phyloP scores from a whole-genome alignment of 83 land plant species.

The Diphasiastrum complanatum region DNA sequence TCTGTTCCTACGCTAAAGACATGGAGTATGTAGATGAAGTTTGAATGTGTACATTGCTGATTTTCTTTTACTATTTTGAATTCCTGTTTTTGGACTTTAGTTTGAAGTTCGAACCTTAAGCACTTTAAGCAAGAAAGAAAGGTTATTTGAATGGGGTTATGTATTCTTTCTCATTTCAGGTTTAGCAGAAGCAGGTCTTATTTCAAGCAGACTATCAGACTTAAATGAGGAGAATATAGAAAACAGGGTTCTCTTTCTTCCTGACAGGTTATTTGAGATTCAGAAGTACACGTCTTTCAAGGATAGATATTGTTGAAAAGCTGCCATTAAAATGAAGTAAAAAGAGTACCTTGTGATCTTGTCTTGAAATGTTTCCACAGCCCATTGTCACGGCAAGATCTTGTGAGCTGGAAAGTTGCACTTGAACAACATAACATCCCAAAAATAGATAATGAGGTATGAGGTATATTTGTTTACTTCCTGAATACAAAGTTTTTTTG shows the following conservation, averaged over 20 bases:
- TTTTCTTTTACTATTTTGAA: too few relatives aligned
- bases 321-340: background rate
- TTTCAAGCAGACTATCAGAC: slow-evolving; percentile 62
- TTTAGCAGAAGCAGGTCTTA: slow-evolving; percentile 82
- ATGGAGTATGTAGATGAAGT: too few relatives aligned
- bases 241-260: slow-evolving; percentile 36
- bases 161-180: slow-evolving; percentile 30
- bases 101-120: too few relatives aligned
- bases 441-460: slow-evolving; percentile 45
- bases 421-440: slow-evolving; percentile 43
- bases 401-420: slow-evolving; percentile 68
- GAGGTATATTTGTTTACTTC: too few relatives aligned
- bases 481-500: too few relatives aligned
- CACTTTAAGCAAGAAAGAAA: slow-evolving; percentile 9
- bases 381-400: slow-evolving; percentile 65
- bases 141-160: background rate
- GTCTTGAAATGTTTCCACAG: slow-evolving; percentile 32
- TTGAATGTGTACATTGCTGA: too few relatives aligned
- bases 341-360: background rate
- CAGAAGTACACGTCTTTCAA: background rate
- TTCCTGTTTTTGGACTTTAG: too few relatives aligned
- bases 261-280: slow-evolving; percentile 41
- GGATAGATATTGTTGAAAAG: slow-evolving; percentile 41
- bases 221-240: slow-evolving; percentile 21
- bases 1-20: too few relatives aligned